Evolutionary conservation across 192 early-diverging fungal species (phyloP).

Genomic region (Cetraspora pellucida): DNA sequence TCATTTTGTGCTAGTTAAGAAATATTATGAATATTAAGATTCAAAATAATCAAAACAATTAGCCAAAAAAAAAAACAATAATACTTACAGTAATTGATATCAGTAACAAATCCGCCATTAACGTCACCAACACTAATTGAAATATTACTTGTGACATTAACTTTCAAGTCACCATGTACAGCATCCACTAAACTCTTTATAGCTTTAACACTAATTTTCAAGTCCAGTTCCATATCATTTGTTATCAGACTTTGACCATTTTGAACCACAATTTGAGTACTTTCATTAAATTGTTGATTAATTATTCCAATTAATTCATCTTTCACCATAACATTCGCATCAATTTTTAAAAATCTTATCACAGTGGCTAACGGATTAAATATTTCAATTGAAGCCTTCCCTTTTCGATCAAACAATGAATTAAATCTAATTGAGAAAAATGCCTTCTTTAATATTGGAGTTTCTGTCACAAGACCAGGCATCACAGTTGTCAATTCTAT

Average conservation of each 20-base stretch:
- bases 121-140: too few relatives aligned
- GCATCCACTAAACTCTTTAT: too few relatives aligned
- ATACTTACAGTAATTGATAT: too few relatives aligned
- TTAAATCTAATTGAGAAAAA: conserved; percentile 19
- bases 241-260: background rate
- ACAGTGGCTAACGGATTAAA: conserved; percentile 31
- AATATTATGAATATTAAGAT: too few relatives aligned
- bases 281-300: conserved; percentile 16
- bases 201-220: background rate
- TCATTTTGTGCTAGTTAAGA: too few relatives aligned
- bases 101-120: too few relatives aligned
- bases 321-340: background rate
- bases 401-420: conserved; percentile 20
- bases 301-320: conserved; percentile 5
- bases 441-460: conserved; percentile 36
- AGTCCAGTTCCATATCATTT: background rate
- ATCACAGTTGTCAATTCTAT: conserved; percentile 45
- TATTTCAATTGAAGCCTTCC: conserved; percentile 25
- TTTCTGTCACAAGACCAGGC: conserved; percentile 45
- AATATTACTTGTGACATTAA: too few relatives aligned
- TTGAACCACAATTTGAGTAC: conserved; percentile 4
- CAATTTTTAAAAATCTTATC: conserved; percentile 24
- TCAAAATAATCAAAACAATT: too few relatives aligned
- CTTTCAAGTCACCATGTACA: too few relatives aligned
- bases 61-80: too few relatives aligned